Conservation (phyloP, 441 rosid genomes). For the Geranium incanum region DNA sequence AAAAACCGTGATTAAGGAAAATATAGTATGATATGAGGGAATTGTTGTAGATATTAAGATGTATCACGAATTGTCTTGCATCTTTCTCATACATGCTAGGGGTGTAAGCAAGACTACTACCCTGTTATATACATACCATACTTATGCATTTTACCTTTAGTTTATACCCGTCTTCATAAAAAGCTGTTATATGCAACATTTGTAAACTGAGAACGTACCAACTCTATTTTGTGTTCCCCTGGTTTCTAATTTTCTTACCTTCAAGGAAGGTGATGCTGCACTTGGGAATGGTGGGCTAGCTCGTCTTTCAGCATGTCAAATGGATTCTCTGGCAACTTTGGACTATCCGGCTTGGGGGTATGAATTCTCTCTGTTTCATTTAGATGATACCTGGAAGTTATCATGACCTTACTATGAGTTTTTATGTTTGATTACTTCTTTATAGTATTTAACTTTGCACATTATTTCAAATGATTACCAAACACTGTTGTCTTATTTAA, state of each 20-base stretch:
- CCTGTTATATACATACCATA: background rate
- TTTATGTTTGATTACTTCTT: background rate
- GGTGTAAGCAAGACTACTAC: background rate
- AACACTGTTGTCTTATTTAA: background rate
- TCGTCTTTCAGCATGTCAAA: slow-evolving; percentile 21
- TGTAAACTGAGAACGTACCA: background rate
- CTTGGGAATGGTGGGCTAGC: slow-evolving; percentile 28
- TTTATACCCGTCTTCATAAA: background rate
- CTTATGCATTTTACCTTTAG: background rate
- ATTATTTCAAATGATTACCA: slow-evolving; percentile 1
- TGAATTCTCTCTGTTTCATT: slow-evolving; percentile 7
- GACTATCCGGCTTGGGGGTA: slow-evolving; percentile 27
- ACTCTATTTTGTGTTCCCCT: background rate
- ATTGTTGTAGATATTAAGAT: slow-evolving; percentile 3
- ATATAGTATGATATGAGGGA: background rate
- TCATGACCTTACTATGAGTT: background rate
- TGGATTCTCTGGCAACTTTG: slow-evolving; percentile 25
- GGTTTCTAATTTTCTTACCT: slow-evolving; percentile 2
- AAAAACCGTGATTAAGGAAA: background rate
- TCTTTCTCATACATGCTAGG: slow-evolving; percentile 1
- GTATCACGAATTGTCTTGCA: background rate
- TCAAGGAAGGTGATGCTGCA: slow-evolving; percentile 26
- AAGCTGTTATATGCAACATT: background rate
- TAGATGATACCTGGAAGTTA: background rate
- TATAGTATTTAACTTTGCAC: background rate